Percentiles rank a stretch among this genome's conserved stretches.
Conservation (phyloP, 2,329 filamentous ascomycete species). For the Colletotrichum theobromicola region DNA sequence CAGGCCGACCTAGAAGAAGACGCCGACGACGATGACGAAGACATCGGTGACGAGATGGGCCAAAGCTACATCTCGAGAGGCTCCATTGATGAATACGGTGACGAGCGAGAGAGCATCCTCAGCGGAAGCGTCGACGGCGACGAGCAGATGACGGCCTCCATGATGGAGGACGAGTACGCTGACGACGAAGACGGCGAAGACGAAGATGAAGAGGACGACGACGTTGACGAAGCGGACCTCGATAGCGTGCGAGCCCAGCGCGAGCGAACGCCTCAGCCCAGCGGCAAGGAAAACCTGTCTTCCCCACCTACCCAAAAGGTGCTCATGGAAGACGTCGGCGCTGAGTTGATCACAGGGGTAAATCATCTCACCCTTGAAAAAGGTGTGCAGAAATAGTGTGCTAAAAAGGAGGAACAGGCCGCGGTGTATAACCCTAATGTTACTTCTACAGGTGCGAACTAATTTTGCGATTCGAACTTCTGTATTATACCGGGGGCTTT, state of each 20-base stretch:
- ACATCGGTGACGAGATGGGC: conserved; percentile 48
- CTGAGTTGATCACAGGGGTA: conserved; percentile 66
- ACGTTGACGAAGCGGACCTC: conserved; percentile 46
- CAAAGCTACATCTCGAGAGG: conserved; percentile 62
- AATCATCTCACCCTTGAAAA: conserved; percentile 56
- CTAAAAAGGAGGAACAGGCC: conserved; percentile 22
- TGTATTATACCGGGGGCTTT: background rate
- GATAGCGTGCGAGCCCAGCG: conserved; percentile 8
- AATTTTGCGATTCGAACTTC: conserved; percentile 5
- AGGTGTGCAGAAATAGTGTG: conserved; percentile 30
- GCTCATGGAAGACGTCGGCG: conserved; percentile 52
- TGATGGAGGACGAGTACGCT: conserved; percentile 41
- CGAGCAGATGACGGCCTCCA: conserved; percentile 44
- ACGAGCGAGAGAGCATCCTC: conserved; percentile 46
- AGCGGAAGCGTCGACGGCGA: conserved; percentile 50
- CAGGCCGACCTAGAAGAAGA: conserved; percentile 55
- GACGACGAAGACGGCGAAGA: conserved; percentile 37
- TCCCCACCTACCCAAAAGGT: conserved; percentile 23
- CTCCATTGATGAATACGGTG: conserved; percentile 52
- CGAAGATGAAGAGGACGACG: conserved; percentile 39
- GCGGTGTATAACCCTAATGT: conserved; percentile 20
- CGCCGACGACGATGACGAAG: conserved; percentile 53
- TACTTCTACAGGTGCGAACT: conserved; percentile 11
- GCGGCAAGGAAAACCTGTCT: conserved; percentile 4
- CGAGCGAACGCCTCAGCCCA: conserved; percentile 17